These are phyloP conservation scores for Podaxis rugospora DNA, from an alignment of 768 basidiomycete species.

Conservation along the genomic window DNA sequence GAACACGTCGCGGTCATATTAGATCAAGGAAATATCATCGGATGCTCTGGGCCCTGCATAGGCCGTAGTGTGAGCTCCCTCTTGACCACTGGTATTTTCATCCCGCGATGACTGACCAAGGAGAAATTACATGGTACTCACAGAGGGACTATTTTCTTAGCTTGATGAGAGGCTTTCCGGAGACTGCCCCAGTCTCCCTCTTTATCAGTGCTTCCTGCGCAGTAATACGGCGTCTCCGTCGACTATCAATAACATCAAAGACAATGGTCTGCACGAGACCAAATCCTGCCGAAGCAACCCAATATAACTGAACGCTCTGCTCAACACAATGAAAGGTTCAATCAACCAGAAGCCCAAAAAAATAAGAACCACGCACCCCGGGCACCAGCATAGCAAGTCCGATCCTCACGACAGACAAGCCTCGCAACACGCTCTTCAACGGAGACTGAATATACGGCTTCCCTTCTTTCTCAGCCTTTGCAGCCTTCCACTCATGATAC, in stretches of 20 bases:
- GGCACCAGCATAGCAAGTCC: constrained; percentile 64
- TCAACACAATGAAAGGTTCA: constrained; percentile 2
- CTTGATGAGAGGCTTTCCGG: constrained; percentile 1
- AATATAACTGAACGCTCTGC: constrained; percentile 69
- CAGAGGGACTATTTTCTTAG: background rate
- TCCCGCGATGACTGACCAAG: constrained; percentile 23
- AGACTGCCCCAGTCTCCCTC: constrained; percentile 3
- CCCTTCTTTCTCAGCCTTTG: constrained; percentile 38
- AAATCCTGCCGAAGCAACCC: constrained; percentile 73
- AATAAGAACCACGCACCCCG: constrained; percentile 45
- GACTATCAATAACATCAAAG: constrained; percentile 59
- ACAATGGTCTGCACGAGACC: constrained; percentile 74
- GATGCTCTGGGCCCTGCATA: constrained; percentile 37
- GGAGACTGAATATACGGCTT: constrained; percentile 34
- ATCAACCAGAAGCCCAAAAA: constrained; percentile 5
- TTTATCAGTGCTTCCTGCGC: constrained; percentile 6
- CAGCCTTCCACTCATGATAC: constrained; percentile 9
- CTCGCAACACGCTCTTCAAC: constrained; percentile 53
- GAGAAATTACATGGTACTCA: constrained; percentile 20
- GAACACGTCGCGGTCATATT: constrained; percentile 60
- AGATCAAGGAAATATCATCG: constrained; percentile 82
- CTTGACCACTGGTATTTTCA: constrained; percentile 80
- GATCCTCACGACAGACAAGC: constrained; percentile 62
- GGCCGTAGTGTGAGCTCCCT: constrained; percentile 45
- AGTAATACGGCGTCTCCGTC: constrained; percentile 25